Base-by-base conservation (phyloP, 2,329 filamentous ascomycete genomes). In the Penicillium sp. region DNA sequence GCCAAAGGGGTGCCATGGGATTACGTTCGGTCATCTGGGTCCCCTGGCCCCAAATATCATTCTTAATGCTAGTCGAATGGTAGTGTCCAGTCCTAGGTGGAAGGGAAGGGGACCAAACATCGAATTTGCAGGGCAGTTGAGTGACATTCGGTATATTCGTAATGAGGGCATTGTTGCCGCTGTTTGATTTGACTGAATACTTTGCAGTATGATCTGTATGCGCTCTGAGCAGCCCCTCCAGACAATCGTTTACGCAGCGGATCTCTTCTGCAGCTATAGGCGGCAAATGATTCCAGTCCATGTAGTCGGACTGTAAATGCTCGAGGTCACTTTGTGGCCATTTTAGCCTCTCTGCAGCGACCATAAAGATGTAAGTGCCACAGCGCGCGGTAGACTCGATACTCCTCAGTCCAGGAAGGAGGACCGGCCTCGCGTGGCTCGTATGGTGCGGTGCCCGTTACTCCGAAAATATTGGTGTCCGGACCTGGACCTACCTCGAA, bases 401-500 rank as follows among this genome's bases (percentile, higher is more conserved):
- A 37, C 33, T 37, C 33, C 16, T 37, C 33, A 37, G n/a, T 37
- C 33, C 33, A 37, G 33, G 33, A 37, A 7, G 33, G 33, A 37
- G 14, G 33, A 16, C 33, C 33, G 7, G 33, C 33, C 6, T 37
- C 33, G 5, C 33, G 33, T 37, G 16, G 6, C 33, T 37, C 16
- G n/a, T 37, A 37, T 9, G 33, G 33, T 2, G 14, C 7, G 16
- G 33, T 37, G 33, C 33, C 14, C 33, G 33, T 37, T 16, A 37
- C 5, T 37, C 0, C 3, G 33, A 2, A 3, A n/a, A n/a, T 1
- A 2, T n/a, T 2, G 3, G 33, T 3, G 16, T 9, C 33, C 7
- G 4, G 33, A 24, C 7, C 3, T 7, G 2, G 3, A 8, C 8
- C 1, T 6, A n/a, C 33, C 7, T 37, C 33, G 4, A 5, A 37